Evolutionary conservation across 495 filamentous ascomycete genomes (phyloP).

Genomic region (Tuber brumale): DNA sequence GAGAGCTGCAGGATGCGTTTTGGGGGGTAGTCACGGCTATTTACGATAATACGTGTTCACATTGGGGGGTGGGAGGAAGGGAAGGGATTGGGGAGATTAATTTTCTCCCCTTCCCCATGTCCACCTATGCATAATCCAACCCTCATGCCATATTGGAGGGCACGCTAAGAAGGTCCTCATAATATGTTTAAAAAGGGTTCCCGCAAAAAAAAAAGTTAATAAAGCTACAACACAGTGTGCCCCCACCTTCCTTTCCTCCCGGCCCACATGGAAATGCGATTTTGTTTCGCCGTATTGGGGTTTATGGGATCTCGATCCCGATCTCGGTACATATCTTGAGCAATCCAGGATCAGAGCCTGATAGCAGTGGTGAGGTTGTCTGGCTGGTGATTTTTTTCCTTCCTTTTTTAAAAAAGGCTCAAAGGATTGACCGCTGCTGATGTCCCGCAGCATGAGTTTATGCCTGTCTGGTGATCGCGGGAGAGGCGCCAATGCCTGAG

Average conservation of each 20-base stretch:
- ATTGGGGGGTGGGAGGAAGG: not conserved
- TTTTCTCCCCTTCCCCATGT: not conserved
- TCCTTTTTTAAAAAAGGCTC: not conserved
- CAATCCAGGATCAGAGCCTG: constrained; percentile 2
- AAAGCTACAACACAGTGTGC: not conserved
- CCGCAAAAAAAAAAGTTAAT: not conserved
- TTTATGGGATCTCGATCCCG: not conserved
- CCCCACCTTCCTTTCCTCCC: not conserved
- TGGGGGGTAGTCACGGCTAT: constrained; percentile 2
- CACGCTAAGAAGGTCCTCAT: not conserved
- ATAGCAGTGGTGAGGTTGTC: not conserved
- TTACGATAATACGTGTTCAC: constrained; percentile 4
- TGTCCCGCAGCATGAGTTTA: not conserved
- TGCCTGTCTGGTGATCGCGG: constrained; percentile 3
- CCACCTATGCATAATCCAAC: not conserved
- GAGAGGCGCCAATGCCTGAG: constrained; percentile 4
- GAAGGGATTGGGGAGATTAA: constrained; percentile 1
- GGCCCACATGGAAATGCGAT: not conserved
- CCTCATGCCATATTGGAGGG: not conserved
- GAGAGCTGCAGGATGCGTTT: not conserved
- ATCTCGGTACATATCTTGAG: constrained; percentile 4
- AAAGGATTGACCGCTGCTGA: not conserved
- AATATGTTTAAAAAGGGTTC: not conserved
- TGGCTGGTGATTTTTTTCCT: not conserved
- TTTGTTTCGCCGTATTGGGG: not conserved